These are phyloP conservation scores for Triangularia setosa DNA, from an alignment of 2,329 filamentous ascomycete species.

Conservation along the genomic window DNA sequence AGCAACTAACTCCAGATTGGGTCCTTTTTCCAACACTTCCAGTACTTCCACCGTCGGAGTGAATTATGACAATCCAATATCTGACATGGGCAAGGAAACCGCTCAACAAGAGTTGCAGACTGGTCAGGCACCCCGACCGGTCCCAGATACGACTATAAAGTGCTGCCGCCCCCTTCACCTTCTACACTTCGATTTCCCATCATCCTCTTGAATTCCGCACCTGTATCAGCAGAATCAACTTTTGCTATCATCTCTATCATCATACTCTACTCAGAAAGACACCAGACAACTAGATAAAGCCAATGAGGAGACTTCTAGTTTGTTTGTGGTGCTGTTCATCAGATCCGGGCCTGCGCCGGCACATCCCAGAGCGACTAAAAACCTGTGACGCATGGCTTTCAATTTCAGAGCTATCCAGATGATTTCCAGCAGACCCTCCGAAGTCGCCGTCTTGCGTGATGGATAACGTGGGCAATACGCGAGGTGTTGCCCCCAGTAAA, in stretches of 20 bases:
- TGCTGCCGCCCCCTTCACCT: not conserved
- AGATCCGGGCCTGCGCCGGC: not conserved
- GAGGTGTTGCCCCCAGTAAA: not conserved
- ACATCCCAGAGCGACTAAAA: not conserved
- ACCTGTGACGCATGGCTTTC: not conserved
- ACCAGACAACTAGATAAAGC: not conserved
- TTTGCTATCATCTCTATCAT: not conserved
- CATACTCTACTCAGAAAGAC: not conserved
- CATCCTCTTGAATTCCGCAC: not conserved
- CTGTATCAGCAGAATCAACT: not conserved
- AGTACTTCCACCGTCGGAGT: not conserved
- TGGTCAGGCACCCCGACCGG: not conserved
- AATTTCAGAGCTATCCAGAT: not conserved
- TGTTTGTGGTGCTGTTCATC: not conserved
- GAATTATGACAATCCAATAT: not conserved
- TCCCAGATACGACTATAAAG: not conserved
- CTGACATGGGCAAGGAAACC: not conserved
- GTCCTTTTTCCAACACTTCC: not conserved
- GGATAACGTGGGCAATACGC: not conserved
- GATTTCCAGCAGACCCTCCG: not conserved
- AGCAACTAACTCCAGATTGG: not conserved
- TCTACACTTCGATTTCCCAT: not conserved
- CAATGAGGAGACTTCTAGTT: not conserved
- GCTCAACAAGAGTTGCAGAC: not conserved
- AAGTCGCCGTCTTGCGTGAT: not conserved